Conservation (phyloP, 2,329 filamentous ascomycete species). For the Beauveria bassiana region DNA sequence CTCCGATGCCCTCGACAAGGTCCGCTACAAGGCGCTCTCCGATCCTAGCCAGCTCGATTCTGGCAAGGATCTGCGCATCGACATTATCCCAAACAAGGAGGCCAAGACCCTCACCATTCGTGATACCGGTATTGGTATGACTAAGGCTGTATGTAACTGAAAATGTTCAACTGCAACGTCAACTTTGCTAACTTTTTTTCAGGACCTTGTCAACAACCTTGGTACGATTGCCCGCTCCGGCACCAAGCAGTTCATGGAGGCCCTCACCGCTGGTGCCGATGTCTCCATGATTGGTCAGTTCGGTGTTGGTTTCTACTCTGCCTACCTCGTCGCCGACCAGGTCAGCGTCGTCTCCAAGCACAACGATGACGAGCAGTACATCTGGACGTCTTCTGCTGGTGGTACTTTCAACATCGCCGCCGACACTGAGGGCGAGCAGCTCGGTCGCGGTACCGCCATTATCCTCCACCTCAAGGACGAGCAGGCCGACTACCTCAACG, state of each 20-base stretch:
- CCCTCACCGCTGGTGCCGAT: conserved; percentile 93
- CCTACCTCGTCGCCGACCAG: conserved; percentile 96
- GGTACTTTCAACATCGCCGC: conserved; percentile 91
- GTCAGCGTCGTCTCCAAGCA: conserved; percentile 96
- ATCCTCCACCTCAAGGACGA: conserved; percentile 99
- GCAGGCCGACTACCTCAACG: conserved; percentile 96
- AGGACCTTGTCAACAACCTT: conserved; percentile 99
- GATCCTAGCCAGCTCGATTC: conserved; percentile 96
- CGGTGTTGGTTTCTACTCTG: conserved; percentile 99
- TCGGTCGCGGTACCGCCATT: conserved; percentile 96
- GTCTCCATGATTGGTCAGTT: conserved; percentile 99
- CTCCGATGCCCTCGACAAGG: conserved; percentile 99
- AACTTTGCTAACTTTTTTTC: conserved; percentile 27
- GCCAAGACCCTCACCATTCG: conserved; percentile 95
- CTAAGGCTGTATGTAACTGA: conserved; percentile 79
- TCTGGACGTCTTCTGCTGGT: conserved; percentile 97
- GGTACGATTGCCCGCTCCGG: conserved; percentile 98
- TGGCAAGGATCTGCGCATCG: conserved; percentile 96
- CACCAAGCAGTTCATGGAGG: conserved; percentile 99
- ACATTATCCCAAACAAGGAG: conserved; percentile 97
- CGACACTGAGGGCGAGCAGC: conserved; percentile 82
- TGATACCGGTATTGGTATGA: conserved; percentile 99
- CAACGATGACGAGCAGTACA: conserved; percentile 99
- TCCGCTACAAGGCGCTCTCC: conserved; percentile 95
- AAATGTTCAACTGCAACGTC: too few species aligned